Evolutionary conservation across 2,329 filamentous ascomycete species (phyloP), one percentile per base, ranked within the genome.

Genomic region (Talaromyces sp.): DNA sequence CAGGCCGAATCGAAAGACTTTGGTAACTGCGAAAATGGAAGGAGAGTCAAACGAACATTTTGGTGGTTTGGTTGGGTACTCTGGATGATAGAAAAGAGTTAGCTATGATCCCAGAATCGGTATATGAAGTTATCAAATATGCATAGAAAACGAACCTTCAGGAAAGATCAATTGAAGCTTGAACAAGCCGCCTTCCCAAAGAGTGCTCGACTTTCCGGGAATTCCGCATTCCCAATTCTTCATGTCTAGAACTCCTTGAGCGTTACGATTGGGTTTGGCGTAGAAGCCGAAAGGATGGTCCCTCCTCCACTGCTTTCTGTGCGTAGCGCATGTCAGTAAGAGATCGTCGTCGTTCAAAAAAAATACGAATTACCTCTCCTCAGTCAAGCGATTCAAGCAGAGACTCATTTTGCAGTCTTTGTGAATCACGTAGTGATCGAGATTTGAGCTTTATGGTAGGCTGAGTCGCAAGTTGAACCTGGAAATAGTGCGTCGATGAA

Each of bases 231-330:
- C 93, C 95, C 95, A 99, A 69, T 88, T 87, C 85, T 97, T 97
- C 69, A 99, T 84, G 75, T 99, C 95, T 61, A 98, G 85, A 1
- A 92, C 87, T 63, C 93, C 93, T 70, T 92, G 86, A 19, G 89
- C 79, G 68, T 88, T 93, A 71, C 94, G 90, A 68, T 89, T 83
- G 13, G 96, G 95, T 75, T 93, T 92, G 27, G 95, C 95, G 78
- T 91, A 97, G 82, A 99, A 99, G 67, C 95, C 95, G 74, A 99
- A 99, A 0, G 96, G 96, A 74, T 99, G 95, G 72, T 99, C 94
- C 75, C 89, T 89, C 70, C 95, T 89, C 95, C 95, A 99, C 81
- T 97, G 92, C 82, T 97, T 98, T 69, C 93, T 97, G 72, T 49
- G 60, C n/a, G 7, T 10, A 57, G 49, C 8, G 22, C n/a, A 25